Conservation (phyloP, 2,329 filamentous ascomycete genomes). For the Alternaria viburni region DNA sequence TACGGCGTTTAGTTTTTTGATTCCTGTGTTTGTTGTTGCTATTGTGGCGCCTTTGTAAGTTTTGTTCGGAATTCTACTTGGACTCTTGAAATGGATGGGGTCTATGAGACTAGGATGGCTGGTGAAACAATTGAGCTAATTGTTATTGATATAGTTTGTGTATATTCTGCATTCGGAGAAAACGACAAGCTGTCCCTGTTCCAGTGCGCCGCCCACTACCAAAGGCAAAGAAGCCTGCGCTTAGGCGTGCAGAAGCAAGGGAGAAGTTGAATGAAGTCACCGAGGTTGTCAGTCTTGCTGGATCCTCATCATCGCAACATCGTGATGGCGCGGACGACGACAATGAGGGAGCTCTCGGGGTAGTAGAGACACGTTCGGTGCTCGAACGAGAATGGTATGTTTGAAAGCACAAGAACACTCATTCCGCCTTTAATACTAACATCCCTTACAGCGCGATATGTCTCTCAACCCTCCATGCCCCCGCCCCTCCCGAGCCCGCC, state of each 20-base stretch:
- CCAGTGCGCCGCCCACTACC: background rate
- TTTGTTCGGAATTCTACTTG: background rate
- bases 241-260: slow-evolving; percentile 29
- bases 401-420: background rate
- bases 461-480: slow-evolving; percentile 36
- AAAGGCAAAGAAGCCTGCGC: slow-evolving; percentile 22
- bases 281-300: slow-evolving; percentile 16
- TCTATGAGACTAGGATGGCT: background rate
- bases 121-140: background rate
- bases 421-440: slow-evolving; percentile 8
- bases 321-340: background rate
- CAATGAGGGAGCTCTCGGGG: background rate
- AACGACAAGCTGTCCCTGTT: slow-evolving; percentile 10
- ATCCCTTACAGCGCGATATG: slow-evolving; percentile 35
- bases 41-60: slow-evolving; percentile 40
- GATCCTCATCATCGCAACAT: background rate
- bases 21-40: slow-evolving; percentile 37
- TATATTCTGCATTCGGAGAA: slow-evolving; percentile 29
- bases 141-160: slow-evolving; percentile 18
- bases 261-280: slow-evolving; percentile 30
- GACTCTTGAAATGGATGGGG: background rate
- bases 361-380: slow-evolving; percentile 22
- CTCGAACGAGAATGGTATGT: slow-evolving; percentile 38
- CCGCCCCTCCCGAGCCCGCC: slow-evolving; percentile 35
- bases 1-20: slow-evolving; percentile 36